Conservation (phyloP, 169 alveolate genomes). For the Plasmodium malariae region DNA sequence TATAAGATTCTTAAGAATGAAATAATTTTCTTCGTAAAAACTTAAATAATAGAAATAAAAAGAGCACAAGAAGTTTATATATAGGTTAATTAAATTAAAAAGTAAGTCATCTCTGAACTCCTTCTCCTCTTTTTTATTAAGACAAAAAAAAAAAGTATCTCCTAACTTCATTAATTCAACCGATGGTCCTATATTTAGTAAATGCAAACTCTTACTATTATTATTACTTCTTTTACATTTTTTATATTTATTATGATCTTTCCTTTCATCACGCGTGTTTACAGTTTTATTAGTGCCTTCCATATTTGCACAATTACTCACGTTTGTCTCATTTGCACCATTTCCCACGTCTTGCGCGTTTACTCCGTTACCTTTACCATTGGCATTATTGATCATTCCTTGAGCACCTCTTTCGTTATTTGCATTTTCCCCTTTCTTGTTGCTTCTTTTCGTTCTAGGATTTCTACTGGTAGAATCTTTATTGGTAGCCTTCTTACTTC, state of each 20-base stretch:
- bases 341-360: too few species aligned
- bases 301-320: too few species aligned
- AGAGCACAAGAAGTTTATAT: conserved; percentile 63
- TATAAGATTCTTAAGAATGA: conserved; percentile 39
- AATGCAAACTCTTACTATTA: too few species aligned
- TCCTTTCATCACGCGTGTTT: too few species aligned
- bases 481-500: background rate
- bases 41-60: conserved; percentile 50
- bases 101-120: conserved; percentile 33
- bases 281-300: too few species aligned
- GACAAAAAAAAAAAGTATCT: too few species aligned
- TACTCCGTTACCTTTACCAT: background rate
- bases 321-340: too few species aligned
- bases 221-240: too few species aligned
- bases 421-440: background rate
- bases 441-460: background rate
- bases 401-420: background rate
- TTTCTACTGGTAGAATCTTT: background rate
- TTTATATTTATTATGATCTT: too few species aligned
- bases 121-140: conserved; percentile 20
- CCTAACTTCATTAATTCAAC: too few species aligned
- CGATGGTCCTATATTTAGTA: too few species aligned
- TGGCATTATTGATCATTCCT: background rate
- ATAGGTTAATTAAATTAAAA: conserved; percentile 47
- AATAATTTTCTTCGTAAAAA: conserved; percentile 45